These are phyloP conservation scores for Daucus carota DNA, from an alignment of 129 eudicot species.

Conservation along the genomic window DNA sequence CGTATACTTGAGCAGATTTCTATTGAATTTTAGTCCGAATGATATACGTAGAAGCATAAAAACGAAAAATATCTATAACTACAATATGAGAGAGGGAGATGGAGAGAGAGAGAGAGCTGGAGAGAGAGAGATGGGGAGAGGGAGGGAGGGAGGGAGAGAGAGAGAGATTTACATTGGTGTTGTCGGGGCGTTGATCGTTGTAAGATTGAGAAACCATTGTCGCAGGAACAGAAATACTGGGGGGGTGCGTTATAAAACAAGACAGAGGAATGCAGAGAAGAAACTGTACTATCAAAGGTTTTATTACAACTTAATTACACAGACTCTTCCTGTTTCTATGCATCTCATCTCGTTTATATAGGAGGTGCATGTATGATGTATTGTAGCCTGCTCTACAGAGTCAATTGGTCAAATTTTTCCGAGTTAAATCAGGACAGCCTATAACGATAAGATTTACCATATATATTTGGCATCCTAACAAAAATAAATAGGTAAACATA, in stretches of 20 bases:
- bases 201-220: not conserved
- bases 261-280: not conserved
- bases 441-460: no score
- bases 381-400: no score
- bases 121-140: not conserved
- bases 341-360: not conserved
- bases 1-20: not conserved
- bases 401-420: no score
- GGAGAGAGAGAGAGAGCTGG: no score
- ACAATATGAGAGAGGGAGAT: not conserved
- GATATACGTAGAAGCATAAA: no score
- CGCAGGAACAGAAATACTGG: not conserved
- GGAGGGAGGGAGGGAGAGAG: not conserved
- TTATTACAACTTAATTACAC: not conserved
- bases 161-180: slow-evolving; percentile 2
- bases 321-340: not conserved
- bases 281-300: not conserved
- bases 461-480: no score
- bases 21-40: not conserved
- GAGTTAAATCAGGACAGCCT: no score
- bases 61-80: no score
- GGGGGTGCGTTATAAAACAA: not conserved
- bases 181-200: not conserved
- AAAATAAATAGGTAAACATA: no score
- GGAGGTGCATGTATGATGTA: no score